Evolutionary conservation across 176 grass and related monocot genomes (phyloP), one percentile per base, ranked within the genome.

Genomic region (Musa acuminata): DNA sequence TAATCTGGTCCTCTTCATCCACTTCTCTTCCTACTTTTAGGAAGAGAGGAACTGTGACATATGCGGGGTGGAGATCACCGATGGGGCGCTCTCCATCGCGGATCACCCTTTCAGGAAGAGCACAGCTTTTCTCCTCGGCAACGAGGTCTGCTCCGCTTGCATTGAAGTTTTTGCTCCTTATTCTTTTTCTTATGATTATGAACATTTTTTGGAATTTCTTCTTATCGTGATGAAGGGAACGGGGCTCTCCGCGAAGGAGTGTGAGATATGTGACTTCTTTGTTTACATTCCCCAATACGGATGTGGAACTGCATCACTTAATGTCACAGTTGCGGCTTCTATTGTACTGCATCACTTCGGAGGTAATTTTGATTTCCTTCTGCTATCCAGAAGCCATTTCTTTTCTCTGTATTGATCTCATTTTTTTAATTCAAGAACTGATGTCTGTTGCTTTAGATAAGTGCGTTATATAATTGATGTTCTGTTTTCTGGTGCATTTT

Each of bases 261-360:
- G 77, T 1, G 94, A 88, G 21, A 68, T 91, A 19, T 98, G 94
- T 79, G 90, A 98, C 29, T 93, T 98, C 71, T 98, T 98, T 75
- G 80, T 98, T 25, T 98, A 98, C 72, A 98, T 93, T 20, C 90
- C 94, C 21, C 94, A 98, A 49, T 91, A 98, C 55, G 94, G 94
- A 27, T 83, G 75, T 21, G 94, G 88, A 72, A 98, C 94, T n/a
- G 94, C 94, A 64, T 93, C 94, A 23, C 90, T 98, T 21, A 98
- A 93, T 80, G 94, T 98, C 80, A 93, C 90, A 1, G 90, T 98
- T 73, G 94, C 90, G 16, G 94, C 90, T 50, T 93, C 94, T 8
- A 98, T 98, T 55, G 88, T 91, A 77, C 82, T 98, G 29, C 94
- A 98, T 22, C 94, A 98, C 51, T 93, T 93, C 59, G 94, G 71